phyloP scores from a whole-genome alignment of 2,329 filamentous ascomycete genomes.

The Penicillium italicum region DNA sequence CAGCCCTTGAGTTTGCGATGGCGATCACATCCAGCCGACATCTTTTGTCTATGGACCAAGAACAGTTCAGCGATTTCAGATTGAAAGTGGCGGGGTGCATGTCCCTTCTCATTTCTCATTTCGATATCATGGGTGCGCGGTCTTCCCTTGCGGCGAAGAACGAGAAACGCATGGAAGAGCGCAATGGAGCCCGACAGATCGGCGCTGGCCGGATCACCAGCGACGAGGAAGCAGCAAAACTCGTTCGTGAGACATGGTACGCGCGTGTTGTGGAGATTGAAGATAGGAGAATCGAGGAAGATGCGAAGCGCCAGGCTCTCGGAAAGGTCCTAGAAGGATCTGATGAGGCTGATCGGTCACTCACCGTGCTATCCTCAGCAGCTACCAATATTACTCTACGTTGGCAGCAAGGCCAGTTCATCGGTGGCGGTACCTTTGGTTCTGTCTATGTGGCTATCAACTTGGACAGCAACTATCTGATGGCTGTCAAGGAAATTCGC shows the following conservation, averaged over 20 bases:
- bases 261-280: slow-evolving; percentile 73
- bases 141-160: slow-evolving; percentile 91
- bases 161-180: slow-evolving; percentile 80
- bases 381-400: slow-evolving; percentile 92
- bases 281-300: slow-evolving; percentile 69
- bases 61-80: slow-evolving; percentile 78
- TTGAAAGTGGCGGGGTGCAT: slow-evolving; percentile 94
- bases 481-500: slow-evolving; percentile 98
- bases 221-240: slow-evolving; percentile 77
- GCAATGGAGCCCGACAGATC: slow-evolving; percentile 70
- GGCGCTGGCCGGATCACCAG: slow-evolving; percentile 71
- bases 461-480: slow-evolving; percentile 88
- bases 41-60: slow-evolving; percentile 83
- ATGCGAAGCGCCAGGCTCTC: slow-evolving; percentile 80
- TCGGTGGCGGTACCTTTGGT: slow-evolving; percentile 94
- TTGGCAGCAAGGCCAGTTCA: slow-evolving; percentile 98
- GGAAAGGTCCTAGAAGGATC: slow-evolving; percentile 89
- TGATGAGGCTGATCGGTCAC: slow-evolving; percentile 90
- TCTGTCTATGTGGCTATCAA: slow-evolving; percentile 98
- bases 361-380: slow-evolving; percentile 89
- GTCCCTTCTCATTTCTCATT: slow-evolving; percentile 95
- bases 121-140: slow-evolving; percentile 97
- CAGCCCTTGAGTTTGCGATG: slow-evolving; percentile 95
- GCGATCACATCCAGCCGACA: slow-evolving; percentile 92
- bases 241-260: slow-evolving; percentile 72